Evolutionary conservation across 305 asterid genomes (phyloP).

Genomic region (Fraxinus albicans): DNA sequence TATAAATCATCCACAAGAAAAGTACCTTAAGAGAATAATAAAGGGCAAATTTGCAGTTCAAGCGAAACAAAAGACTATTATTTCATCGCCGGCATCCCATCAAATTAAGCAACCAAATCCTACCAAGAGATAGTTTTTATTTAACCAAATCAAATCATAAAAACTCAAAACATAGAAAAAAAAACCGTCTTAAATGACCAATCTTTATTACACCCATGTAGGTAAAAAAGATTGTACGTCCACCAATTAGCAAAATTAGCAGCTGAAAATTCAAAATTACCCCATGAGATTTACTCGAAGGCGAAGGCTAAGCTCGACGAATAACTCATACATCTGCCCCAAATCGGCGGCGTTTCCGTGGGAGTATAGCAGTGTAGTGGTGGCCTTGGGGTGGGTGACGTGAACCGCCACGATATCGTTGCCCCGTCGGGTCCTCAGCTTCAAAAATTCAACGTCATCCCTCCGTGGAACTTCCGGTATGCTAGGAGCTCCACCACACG

Average conservation of each 20-base stretch:
- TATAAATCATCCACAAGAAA: neutral
- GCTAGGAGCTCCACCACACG: slow-evolving; percentile 51
- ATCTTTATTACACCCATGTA: neutral
- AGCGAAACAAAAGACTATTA: neutral
- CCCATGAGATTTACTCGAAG: slow-evolving; percentile 87
- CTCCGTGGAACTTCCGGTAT: slow-evolving; percentile 83
- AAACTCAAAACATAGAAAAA: neutral
- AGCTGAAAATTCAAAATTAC: slow-evolving; percentile 35
- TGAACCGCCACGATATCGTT: slow-evolving; percentile 86
- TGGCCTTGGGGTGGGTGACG: slow-evolving; percentile 81
- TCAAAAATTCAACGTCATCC: slow-evolving; percentile 74
- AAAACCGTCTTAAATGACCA: neutral
- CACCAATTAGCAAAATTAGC: neutral
- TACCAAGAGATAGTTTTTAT: neutral
- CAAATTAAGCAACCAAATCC: neutral
- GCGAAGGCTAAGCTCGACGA: slow-evolving; percentile 87
- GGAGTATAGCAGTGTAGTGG: slow-evolving; percentile 81
- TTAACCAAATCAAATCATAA: neutral
- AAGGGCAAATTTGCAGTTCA: neutral
- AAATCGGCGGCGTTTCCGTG: slow-evolving; percentile 99
- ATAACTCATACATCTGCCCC: slow-evolving; percentile 99
- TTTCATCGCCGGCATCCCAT: neutral
- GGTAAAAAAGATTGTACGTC: neutral
- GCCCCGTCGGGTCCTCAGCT: slow-evolving; percentile 85
- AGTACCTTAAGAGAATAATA: neutral